These are phyloP conservation scores for Thuidium tamariscinum DNA, from an alignment of 225 moss, liverwort and hornwort genomes.

Conservation along the genomic window DNA sequence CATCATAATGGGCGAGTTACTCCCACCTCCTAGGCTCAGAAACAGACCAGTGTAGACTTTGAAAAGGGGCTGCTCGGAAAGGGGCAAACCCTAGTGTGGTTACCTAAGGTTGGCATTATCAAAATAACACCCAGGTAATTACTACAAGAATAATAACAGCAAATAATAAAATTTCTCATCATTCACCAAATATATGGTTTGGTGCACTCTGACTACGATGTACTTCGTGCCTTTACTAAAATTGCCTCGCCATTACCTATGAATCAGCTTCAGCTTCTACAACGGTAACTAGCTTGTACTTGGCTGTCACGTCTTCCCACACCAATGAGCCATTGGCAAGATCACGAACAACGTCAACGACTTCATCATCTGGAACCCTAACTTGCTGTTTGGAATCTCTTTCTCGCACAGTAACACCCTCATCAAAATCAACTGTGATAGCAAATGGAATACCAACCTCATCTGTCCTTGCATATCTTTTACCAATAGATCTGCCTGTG, in stretches of 20 bases:
- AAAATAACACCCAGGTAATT: not conserved
- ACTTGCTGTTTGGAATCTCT: conserved; percentile 85
- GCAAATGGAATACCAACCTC: conserved; percentile 93
- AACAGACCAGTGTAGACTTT: too few species aligned
- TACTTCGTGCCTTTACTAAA: not conserved
- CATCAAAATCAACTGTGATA: conserved; percentile 52
- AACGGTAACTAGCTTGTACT: conserved; percentile 27
- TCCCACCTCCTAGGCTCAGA: too few species aligned
- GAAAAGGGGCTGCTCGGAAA: too few species aligned
- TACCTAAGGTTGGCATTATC: not conserved
- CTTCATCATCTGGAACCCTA: conserved; percentile 47
- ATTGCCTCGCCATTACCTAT: not conserved
- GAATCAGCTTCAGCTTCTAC: conserved; percentile 11
- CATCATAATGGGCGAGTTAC: too few species aligned
- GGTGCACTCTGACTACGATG: not conserved
- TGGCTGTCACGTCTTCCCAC: conserved; percentile 45
- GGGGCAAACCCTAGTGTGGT: too few species aligned
- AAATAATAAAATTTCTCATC: not conserved
- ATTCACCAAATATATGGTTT: not conserved
- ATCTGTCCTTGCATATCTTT: conserved; percentile 81
- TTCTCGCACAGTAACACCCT: conserved; percentile 74
- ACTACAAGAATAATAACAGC: not conserved
- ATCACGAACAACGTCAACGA: conserved; percentile 50
- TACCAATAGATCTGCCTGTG: conserved; percentile 83
- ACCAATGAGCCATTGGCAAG: conserved; percentile 51